Evolutionary conservation across 139 green algal species (phyloP).

Genomic region (Chlorella sp.): DNA sequence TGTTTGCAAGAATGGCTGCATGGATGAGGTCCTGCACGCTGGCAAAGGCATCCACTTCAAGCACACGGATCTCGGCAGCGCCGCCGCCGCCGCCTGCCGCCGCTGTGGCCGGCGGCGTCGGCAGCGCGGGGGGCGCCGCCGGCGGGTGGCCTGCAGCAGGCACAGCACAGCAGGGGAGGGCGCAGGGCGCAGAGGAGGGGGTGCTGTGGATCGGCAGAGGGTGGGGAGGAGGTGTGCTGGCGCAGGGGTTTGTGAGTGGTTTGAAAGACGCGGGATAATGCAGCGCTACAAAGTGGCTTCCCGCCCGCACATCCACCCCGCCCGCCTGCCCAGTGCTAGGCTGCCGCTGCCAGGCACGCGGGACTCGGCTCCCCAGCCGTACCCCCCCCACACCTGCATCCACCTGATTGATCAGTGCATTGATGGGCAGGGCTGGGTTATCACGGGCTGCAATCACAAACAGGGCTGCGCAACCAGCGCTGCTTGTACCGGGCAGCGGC

Average conservation of each 20-base stretch:
- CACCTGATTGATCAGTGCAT: not conserved
- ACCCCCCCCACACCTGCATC: too few relatives aligned
- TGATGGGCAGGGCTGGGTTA: not conserved
- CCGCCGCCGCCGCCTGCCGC: not conserved
- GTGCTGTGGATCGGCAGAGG: not conserved
- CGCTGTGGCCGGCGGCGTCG: too few relatives aligned
- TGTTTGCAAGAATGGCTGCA: constrained; percentile 55
- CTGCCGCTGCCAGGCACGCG: not conserved
- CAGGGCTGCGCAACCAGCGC: not conserved
- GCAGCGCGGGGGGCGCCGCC: not conserved
- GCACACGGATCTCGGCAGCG: constrained; percentile 44
- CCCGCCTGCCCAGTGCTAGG: not conserved
- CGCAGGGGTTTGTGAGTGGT: not conserved
- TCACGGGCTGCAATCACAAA: not conserved
- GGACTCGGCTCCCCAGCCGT: not conserved
- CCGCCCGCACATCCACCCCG: too few relatives aligned
- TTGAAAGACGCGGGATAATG: too few relatives aligned
- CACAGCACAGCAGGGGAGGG: not conserved
- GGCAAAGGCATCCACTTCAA: constrained; percentile 61
- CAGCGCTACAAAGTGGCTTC: not conserved
- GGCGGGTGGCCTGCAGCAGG: not conserved
- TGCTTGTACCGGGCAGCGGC: not conserved
- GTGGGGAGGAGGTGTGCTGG: not conserved
- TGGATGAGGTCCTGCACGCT: constrained; percentile 72
- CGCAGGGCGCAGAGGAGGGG: not conserved